Evolutionary conservation across 2,329 filamentous ascomycete genomes (phyloP).

Genomic region (Epichloe sibirici): DNA sequence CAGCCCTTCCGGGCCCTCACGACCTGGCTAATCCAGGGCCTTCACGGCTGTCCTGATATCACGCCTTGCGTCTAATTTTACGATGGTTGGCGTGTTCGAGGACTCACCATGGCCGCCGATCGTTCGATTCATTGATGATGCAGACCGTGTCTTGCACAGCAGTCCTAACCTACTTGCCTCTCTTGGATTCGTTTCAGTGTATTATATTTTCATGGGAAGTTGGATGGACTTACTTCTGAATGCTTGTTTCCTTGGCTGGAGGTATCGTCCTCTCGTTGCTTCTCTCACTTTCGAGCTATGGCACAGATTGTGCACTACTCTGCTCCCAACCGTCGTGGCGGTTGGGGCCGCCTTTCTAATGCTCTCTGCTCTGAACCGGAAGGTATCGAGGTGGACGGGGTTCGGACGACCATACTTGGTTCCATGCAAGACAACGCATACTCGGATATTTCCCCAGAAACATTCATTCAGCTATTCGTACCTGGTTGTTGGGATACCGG

Average conservation of each 20-base stretch:
- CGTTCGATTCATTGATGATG: constrained; percentile 11
- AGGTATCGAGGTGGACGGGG: constrained; percentile 3
- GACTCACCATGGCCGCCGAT: constrained; percentile 13
- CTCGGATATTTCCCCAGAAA: constrained; percentile 52
- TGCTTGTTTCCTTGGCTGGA: constrained; percentile 1
- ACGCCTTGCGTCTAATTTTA: neutral
- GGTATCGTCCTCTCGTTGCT: neutral
- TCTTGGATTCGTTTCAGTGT: constrained; percentile 6
- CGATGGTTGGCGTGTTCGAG: constrained; percentile 17
- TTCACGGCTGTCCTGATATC: neutral
- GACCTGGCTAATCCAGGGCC: neutral
- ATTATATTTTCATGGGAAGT: constrained; percentile 11
- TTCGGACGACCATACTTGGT: constrained; percentile 40
- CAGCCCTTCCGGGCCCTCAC: neutral
- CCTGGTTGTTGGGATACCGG: constrained; percentile 54
- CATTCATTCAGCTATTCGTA: constrained; percentile 62
- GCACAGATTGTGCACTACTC: neutral
- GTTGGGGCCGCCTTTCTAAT: neutral
- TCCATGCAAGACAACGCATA: constrained; percentile 52
- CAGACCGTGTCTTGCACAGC: constrained; percentile 7
- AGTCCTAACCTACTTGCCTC: neutral
- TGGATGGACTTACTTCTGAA: constrained; percentile 12
- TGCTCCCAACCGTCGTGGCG: neutral
- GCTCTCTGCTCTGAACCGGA: neutral
- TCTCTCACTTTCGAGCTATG: neutral